A percentile compares a stretch with the other conserved stretches of the same genome.
These are phyloP conservation scores for Cyclocybe cylindracea DNA, from an alignment of 768 basidiomycete genomes.

Conservation along the genomic window DNA sequence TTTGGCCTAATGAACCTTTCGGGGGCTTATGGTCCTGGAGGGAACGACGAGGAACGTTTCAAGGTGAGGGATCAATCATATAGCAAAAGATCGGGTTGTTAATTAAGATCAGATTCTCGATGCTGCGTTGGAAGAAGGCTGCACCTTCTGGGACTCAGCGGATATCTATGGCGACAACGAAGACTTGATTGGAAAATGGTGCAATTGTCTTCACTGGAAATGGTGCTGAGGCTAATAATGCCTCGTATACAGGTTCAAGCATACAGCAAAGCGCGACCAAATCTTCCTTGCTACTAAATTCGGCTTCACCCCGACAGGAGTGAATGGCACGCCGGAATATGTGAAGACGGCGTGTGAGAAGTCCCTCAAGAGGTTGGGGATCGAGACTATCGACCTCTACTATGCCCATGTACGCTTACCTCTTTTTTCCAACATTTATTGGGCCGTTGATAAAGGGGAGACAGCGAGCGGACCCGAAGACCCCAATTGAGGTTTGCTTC, in stretches of 20 bases:
- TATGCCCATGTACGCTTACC: conserved; percentile 40
- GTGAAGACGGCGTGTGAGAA: conserved; percentile 32
- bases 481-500: conserved; percentile 46
- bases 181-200: conserved; percentile 39
- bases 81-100: background rate
- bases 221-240: too few relatives aligned
- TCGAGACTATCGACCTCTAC: conserved; percentile 44
- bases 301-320: conserved; percentile 17
- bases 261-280: conserved; percentile 46
- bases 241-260: conserved; percentile 38
- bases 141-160: conserved; percentile 50
- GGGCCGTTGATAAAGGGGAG: background rate
- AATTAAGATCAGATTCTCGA: conserved; percentile 34
- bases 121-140: conserved; percentile 39
- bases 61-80: conserved; percentile 33
- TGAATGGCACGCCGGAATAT: conserved; percentile 36
- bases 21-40: conserved; percentile 38
- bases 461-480: conserved; percentile 37
- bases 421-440: background rate
- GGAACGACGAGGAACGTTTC: conserved; percentile 55
- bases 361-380: conserved; percentile 41
- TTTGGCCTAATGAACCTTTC: conserved; percentile 61
- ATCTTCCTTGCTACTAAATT: conserved; percentile 69
- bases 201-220: background rate
- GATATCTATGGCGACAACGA: conserved; percentile 47